These are phyloP conservation scores for Aechmea fasciata DNA, from an alignment of 176 grass and related monocot species.

Conservation along the genomic window DNA sequence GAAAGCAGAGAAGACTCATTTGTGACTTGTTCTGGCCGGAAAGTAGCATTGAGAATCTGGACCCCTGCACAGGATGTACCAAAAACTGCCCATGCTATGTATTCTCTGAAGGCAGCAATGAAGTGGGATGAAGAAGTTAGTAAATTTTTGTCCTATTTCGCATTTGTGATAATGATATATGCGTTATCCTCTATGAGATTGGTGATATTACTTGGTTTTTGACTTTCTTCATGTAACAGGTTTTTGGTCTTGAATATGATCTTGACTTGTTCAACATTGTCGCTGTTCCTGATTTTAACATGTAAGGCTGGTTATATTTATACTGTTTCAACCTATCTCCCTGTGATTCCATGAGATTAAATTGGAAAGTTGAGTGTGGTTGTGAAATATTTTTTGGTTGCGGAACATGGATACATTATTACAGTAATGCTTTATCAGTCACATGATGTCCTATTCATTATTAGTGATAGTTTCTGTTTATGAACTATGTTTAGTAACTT, in stretches of 20 bases:
- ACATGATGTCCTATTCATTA: no score
- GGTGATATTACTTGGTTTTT: conserved; percentile 21
- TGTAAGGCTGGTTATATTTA: conserved; percentile 47
- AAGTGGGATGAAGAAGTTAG: conserved; percentile 95
- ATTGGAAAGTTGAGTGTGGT: neutral
- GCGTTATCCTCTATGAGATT: conserved; percentile 9
- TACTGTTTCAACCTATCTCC: neutral
- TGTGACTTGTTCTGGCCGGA: conserved; percentile 75
- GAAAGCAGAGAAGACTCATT: conserved; percentile 81
- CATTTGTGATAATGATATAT: conserved; percentile 9
- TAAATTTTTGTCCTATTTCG: conserved; percentile 4
- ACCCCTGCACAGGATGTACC: conserved; percentile 92
- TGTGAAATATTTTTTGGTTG: no score
- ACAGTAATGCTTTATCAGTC: no score
- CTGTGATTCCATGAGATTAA: neutral
- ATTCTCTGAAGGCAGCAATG: conserved; percentile 99
- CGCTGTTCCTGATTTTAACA: conserved; percentile 98
- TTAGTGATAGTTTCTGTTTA: neutral
- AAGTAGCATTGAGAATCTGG: conserved; percentile 78
- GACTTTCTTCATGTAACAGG: conserved; percentile 33
- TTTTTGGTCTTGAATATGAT: conserved; percentile 97
- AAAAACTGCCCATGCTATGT: conserved; percentile 98
- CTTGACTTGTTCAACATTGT: conserved; percentile 99
- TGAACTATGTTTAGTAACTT: neutral
- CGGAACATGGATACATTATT: no score